Conservation (phyloP, 2,329 filamentous ascomycete genomes). For the Lachnellula hyalina region DNA sequence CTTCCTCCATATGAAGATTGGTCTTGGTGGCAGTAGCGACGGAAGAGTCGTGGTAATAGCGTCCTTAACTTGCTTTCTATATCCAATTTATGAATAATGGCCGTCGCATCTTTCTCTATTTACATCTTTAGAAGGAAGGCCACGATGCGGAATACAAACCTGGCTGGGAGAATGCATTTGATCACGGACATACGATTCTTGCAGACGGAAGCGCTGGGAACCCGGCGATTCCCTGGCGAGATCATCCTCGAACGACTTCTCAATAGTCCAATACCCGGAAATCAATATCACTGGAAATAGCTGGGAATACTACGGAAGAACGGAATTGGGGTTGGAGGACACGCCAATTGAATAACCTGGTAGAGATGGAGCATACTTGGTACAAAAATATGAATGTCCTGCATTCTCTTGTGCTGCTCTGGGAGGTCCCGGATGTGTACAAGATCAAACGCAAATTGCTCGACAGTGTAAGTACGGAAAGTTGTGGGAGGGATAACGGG, state of each 20-base stretch:
- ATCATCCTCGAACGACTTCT: conserved; percentile 42
- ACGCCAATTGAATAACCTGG: conserved; percentile 23
- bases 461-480: conserved; percentile 38
- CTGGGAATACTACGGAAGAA: conserved; percentile 10
- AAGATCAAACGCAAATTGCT: conserved; percentile 55
- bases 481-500: conserved; percentile 14
- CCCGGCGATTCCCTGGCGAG: conserved; percentile 39
- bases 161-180: conserved; percentile 30
- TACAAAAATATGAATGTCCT: conserved; percentile 40
- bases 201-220: conserved; percentile 41
- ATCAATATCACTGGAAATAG: conserved; percentile 18
- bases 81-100: neutral
- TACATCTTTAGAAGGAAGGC: conserved; percentile 31
- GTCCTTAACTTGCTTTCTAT: too few species aligned
- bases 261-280: conserved; percentile 35
- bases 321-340: conserved; percentile 12
- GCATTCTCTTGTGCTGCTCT: conserved; percentile 47
- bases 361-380: conserved; percentile 38
- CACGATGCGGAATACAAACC: conserved; percentile 23
- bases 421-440: conserved; percentile 45
- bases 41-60: too few species aligned
- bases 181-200: conserved; percentile 33
- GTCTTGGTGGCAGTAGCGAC: too few species aligned
- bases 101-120: conserved; percentile 20
- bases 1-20: too few species aligned